phyloP scores from a whole-genome alignment of 1,284 basidiomycete species.

The Lignosus rhinocerotis region DNA sequence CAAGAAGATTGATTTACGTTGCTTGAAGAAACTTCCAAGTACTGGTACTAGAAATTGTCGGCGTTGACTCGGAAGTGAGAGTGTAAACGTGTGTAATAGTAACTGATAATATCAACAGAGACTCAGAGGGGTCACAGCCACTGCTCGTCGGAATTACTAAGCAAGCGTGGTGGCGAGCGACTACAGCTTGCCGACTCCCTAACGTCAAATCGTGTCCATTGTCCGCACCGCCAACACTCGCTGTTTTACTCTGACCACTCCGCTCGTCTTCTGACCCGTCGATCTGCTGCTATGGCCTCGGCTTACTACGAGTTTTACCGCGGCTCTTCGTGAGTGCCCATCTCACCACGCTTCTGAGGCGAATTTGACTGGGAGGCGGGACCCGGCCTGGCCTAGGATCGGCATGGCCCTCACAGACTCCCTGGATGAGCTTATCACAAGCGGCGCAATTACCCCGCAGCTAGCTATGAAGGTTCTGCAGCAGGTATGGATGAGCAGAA shows the following conservation, averaged over 20 bases:
- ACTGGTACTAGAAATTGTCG: too few species aligned
- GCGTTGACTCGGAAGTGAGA: too few species aligned
- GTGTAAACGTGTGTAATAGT: too few species aligned
- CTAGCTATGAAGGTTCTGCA: conserved; percentile 96
- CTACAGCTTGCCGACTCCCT: too few species aligned
- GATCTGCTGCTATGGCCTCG: conserved; percentile 53
- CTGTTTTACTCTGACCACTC: background rate
- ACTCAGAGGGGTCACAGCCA: too few species aligned
- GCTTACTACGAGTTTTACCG: conserved; percentile 93
- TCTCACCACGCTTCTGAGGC: conserved; percentile 6
- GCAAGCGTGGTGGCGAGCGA: too few species aligned
- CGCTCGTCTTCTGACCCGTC: background rate
- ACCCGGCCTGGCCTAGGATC: conserved; percentile 60
- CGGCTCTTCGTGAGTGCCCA: conserved; percentile 75
- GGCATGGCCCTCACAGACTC: conserved; percentile 99
- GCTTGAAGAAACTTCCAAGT: too few species aligned
- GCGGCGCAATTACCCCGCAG: conserved; percentile 95
- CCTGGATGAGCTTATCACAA: conserved; percentile 97
- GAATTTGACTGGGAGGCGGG: conserved; percentile 14
- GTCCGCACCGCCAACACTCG: background rate
- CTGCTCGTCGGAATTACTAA: too few species aligned
- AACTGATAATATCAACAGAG: too few species aligned
- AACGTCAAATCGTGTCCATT: background rate
- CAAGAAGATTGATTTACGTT: too few species aligned
- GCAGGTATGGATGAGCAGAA: conserved; percentile 60